Conservation (phyloP, 78 protist genomes). For the Dictyostelium intermedium region DNA sequence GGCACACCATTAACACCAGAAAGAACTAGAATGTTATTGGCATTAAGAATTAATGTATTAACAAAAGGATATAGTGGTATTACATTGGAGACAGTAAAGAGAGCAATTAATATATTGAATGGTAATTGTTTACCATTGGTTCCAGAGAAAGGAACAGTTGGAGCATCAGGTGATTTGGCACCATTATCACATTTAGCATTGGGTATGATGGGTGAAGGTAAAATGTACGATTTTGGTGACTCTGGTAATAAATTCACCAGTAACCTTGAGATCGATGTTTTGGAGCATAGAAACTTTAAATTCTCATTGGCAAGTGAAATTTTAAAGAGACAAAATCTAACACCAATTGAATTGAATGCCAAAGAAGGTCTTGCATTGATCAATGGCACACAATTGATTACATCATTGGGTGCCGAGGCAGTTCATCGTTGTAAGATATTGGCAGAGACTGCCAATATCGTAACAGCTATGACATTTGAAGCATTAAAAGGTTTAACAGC, state of each 20-base stretch:
- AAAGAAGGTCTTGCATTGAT: slow-evolving; percentile 96
- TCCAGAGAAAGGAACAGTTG: slow-evolving; percentile 94
- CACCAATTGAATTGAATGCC: slow-evolving; percentile 76
- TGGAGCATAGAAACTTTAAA: slow-evolving; percentile 3
- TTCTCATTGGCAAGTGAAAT: slow-evolving; percentile 12
- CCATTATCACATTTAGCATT: slow-evolving; percentile 95
- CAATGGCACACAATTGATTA: slow-evolving; percentile 95
- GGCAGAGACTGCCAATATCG: slow-evolving; percentile 69
- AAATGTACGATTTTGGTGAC: slow-evolving; percentile 69
- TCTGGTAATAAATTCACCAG: neutral
- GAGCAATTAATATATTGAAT: slow-evolving; percentile 83
- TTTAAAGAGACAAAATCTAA: neutral
- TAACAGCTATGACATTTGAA: slow-evolving; percentile 92
- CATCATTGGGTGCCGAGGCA: slow-evolving; percentile 80
- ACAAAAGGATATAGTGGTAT: slow-evolving; percentile 87
- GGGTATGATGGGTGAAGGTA: slow-evolving; percentile 87
- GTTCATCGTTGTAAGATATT: slow-evolving; percentile 27
- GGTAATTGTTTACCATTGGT: slow-evolving; percentile 81
- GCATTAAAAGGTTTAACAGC: slow-evolving; percentile 85
- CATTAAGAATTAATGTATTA: slow-evolving; percentile 90
- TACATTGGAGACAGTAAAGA: slow-evolving; percentile 74
- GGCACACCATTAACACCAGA: slow-evolving; percentile 92
- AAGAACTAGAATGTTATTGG: slow-evolving; percentile 85
- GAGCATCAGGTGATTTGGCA: slow-evolving; percentile 96
- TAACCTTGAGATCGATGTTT: neutral